Evolutionary conservation across 2,329 filamentous ascomycete genomes (phyloP).

Genomic region (Beauveria caledonica): DNA sequence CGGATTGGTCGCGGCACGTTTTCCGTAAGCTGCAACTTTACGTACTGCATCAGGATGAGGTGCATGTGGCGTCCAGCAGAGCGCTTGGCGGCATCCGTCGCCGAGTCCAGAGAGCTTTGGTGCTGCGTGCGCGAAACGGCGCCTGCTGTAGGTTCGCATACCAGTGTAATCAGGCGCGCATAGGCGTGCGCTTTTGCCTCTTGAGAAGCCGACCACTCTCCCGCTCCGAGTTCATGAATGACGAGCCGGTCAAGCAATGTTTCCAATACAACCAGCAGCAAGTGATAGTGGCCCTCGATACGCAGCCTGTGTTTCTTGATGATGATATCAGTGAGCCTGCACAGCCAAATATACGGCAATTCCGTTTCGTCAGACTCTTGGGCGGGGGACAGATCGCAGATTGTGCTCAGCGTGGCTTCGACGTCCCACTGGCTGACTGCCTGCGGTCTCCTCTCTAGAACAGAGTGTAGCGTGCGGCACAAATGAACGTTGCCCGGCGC

Average conservation of each 20-base stretch:
- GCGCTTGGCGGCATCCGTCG: slow-evolving; percentile 52
- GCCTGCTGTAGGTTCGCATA: slow-evolving; percentile 51
- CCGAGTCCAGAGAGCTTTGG: slow-evolving; percentile 45
- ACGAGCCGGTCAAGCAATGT: slow-evolving; percentile 48
- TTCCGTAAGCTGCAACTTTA: slow-evolving; percentile 52
- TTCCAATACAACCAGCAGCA: slow-evolving; percentile 47
- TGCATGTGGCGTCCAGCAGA: slow-evolving; percentile 56
- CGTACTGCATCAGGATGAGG: slow-evolving; percentile 48
- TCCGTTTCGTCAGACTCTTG: slow-evolving; percentile 14
- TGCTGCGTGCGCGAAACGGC: slow-evolving; percentile 42
- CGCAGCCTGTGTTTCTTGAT: slow-evolving; percentile 53
- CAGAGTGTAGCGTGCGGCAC: slow-evolving; percentile 33
- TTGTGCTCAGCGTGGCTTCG: slow-evolving; percentile 41
- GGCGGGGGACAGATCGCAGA: slow-evolving; percentile 27
- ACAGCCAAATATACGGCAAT: slow-evolving; percentile 37
- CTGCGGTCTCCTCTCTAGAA: slow-evolving; percentile 42
- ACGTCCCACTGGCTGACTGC: slow-evolving; percentile 52
- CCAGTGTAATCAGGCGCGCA: slow-evolving; percentile 47
- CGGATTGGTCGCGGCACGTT: slow-evolving; percentile 41
- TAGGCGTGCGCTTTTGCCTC: slow-evolving; percentile 42
- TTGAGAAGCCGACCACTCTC: slow-evolving; percentile 19
- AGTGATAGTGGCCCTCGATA: slow-evolving; percentile 53
- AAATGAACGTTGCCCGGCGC: slow-evolving; percentile 28
- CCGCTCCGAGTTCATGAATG: slow-evolving; percentile 18
- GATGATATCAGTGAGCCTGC: slow-evolving; percentile 45